Percentiles rank a stretch among this genome's conserved stretches.
Evolutionary conservation across 352 stramenopile species (phyloP).

Genomic region (Globisporangium parvum): DNA sequence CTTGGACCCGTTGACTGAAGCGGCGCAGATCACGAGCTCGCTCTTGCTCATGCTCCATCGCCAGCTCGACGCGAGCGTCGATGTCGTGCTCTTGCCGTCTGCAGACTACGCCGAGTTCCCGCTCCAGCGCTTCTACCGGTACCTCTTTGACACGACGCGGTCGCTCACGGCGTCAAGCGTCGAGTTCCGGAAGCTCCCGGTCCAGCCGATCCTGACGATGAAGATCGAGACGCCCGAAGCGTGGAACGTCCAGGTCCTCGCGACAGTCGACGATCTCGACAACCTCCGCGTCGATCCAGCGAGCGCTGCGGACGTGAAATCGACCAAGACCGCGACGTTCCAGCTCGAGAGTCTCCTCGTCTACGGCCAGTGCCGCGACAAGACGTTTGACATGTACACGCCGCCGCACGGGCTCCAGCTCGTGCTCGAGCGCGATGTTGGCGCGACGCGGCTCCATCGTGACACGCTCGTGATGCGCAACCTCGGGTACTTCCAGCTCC

Average conservation of each 20-base stretch:
- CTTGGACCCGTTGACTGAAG: constrained; percentile 88
- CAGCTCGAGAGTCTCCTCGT: constrained; percentile 87
- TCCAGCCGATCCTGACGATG: constrained; percentile 88
- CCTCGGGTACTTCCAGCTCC: constrained; percentile 98
- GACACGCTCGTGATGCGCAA: constrained; percentile 99
- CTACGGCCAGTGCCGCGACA: constrained; percentile 87
- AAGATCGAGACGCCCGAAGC: constrained; percentile 90
- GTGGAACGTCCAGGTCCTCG: constrained; percentile 89
- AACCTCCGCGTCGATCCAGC: constrained; percentile 86
- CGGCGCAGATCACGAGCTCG: constrained; percentile 84
- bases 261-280: constrained; percentile 81
- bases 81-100: constrained; percentile 55
- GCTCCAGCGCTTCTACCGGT: constrained; percentile 91
- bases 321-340: constrained; percentile 74
- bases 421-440: constrained; percentile 76
- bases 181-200: constrained; percentile 75
- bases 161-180: constrained; percentile 37
- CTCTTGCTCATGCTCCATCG: constrained; percentile 75
- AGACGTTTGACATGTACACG: constrained; percentile 68
- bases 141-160: constrained; percentile 66
- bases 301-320: constrained; percentile 36
- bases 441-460: constrained; percentile 43
- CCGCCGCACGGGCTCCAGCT: constrained; percentile 91
- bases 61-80: constrained; percentile 68
- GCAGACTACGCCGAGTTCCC: constrained; percentile 84